Conservation (phyloP, 768 basidiomycete genomes). For the Mycena amicta region DNA sequence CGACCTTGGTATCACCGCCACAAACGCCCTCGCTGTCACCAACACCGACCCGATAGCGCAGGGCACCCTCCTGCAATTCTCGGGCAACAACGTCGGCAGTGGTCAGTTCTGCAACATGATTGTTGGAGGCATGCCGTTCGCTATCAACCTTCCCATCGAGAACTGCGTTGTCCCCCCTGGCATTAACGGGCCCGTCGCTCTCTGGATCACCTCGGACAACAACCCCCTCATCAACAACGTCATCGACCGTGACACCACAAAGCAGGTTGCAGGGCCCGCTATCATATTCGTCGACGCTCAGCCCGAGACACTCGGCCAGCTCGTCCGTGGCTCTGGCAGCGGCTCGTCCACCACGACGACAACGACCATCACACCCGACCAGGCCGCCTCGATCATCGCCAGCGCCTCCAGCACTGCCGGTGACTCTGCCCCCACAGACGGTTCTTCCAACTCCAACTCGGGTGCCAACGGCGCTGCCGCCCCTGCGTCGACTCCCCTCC, state of each 20-base stretch:
- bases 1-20: slow-evolving; percentile 58
- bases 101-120: slow-evolving; percentile 76
- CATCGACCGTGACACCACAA: slow-evolving; percentile 51
- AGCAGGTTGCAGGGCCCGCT: slow-evolving; percentile 72
- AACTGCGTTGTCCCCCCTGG: slow-evolving; percentile 66
- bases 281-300: slow-evolving; percentile 66
- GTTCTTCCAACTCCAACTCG: slow-evolving; percentile 22
- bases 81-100: slow-evolving; percentile 59
- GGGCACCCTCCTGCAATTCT: slow-evolving; percentile 67
- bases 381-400: slow-evolving; percentile 41
- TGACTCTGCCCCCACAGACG: slow-evolving; percentile 17
- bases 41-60: slow-evolving; percentile 46
- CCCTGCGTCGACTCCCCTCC: slow-evolving; percentile 28
- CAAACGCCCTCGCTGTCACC: slow-evolving; percentile 61
- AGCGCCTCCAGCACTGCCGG: too few species aligned
- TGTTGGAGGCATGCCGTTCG: slow-evolving; percentile 55
- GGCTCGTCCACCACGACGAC: slow-evolving; percentile 23
- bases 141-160: slow-evolving; percentile 60
- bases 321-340: slow-evolving; percentile 37
- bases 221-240: slow-evolving; percentile 69
- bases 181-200: slow-evolving; percentile 73
- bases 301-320: slow-evolving; percentile 51
- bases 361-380: slow-evolving; percentile 33
- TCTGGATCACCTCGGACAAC: slow-evolving; percentile 66
- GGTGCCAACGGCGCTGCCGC: slow-evolving; percentile 26